Evolutionary conservation across 345 rosid species (phyloP).

Genomic region (Eucalyptus erythrocorys): DNA sequence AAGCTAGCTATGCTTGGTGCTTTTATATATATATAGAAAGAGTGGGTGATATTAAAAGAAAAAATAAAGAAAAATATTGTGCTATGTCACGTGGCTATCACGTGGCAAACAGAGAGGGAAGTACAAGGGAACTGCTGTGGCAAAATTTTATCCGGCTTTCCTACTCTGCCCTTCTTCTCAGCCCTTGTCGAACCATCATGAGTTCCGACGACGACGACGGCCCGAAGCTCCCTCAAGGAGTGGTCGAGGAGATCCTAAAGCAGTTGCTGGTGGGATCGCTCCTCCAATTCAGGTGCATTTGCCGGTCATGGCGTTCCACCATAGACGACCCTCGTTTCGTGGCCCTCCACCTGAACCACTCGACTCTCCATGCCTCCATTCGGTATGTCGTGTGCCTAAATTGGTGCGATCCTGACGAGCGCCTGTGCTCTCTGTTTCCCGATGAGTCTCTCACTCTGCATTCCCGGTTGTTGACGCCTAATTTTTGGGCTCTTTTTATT

Average conservation of each 20-base stretch:
- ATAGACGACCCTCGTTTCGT: background rate
- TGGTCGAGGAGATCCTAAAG: background rate
- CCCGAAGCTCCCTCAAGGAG: background rate
- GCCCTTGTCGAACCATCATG: background rate
- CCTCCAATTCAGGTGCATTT: background rate
- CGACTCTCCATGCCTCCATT: fast-evolving
- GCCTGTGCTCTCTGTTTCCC: background rate
- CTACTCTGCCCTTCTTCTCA: background rate
- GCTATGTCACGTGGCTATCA: background rate
- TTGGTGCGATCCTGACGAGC: background rate
- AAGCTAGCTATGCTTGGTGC: no score
- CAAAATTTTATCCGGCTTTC: no score
- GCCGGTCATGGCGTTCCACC: background rate
- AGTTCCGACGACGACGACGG: background rate
- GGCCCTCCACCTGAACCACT: background rate
- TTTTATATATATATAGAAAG: no score
- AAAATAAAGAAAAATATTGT: no score
- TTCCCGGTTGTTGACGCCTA: no score
- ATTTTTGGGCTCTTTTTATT: no score
- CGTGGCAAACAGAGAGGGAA: background rate
- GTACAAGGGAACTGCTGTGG: background rate
- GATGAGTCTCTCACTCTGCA: background rate
- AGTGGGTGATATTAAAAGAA: no score
- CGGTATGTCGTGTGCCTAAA: background rate
- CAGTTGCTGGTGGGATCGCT: background rate